Evolutionary conservation across 1,284 basidiomycete genomes (phyloP), one percentile per base, ranked within the genome.

Genomic region (Coriolopsis trogii): DNA sequence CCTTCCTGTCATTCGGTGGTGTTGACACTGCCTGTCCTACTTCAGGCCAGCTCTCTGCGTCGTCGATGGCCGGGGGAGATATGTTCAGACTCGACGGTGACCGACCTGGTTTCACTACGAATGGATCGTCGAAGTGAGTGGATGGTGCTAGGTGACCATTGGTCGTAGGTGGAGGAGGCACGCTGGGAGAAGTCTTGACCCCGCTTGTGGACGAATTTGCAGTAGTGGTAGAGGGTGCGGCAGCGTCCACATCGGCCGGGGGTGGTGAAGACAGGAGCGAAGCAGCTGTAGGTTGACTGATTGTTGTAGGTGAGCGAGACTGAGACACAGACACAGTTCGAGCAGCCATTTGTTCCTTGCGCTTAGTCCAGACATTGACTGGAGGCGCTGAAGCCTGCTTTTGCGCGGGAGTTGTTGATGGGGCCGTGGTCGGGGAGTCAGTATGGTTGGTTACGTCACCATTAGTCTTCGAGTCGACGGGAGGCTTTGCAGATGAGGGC

Each of bases 311-410:
- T 20, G 67, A 29, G 4, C 37, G 51, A 37, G 42, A 26, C 30
- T 36, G 59, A 23, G 33, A 18, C 6, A 18, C 33, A 16, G 33
- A 26, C 26, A 43, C 59, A 7, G 62, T 55, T n/a, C 67, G 68
- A 46, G 65, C 60, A 46, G 73, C 73, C 69, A 77, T 74, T 54
- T 79, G 74, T 57, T 79, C 78, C 54, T 71, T 79, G 16, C 80
- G 72, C 49, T 72, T 59, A 57, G 69, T 71, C 81, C 81, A 84
- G 4, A 80, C 70, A 58, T 82, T 82, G 37, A 67, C 63, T 3
- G 64, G 57, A 30, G 73, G 68, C 6, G 64, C 51, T 52, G 58
- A 12, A 20, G 60, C 13, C 36, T 55, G 49, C 40, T 56, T 59
- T 55, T 41, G 53, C 23, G 48, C 39, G 25, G 54, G 39, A 6